A percentile compares a stretch with the other conserved stretches of the same genome.
phyloP scores from a whole-genome alignment of 2,329 filamentous ascomycete species.

The Alternaria solani region DNA sequence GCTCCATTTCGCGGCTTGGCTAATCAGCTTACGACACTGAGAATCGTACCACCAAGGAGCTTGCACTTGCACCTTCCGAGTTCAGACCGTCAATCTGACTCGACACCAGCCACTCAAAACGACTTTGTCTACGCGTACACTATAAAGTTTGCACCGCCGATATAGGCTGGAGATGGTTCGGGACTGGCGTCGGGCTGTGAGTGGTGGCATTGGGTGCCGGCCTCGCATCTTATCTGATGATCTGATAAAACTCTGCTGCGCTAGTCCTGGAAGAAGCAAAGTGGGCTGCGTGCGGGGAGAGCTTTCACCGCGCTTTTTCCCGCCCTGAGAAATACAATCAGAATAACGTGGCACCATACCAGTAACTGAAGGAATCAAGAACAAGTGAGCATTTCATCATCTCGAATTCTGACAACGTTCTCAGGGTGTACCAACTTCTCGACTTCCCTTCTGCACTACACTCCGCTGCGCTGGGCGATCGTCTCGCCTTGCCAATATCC shows the following conservation, averaged over 20 bases:
- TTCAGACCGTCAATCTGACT: background rate
- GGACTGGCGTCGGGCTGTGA: background rate
- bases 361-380: fast-evolving
- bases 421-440: background rate
- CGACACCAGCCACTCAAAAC: background rate
- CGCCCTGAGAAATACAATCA: background rate
- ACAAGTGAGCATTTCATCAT: background rate
- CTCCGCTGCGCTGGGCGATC: background rate
- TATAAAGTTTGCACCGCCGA: background rate
- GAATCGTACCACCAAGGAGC: background rate
- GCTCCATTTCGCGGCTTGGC: background rate
- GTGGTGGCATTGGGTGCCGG: conserved; percentile 8
- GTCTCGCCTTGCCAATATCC: background rate
- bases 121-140: background rate
- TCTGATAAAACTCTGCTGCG: conserved; percentile 19
- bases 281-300: background rate
- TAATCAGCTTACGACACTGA: background rate
- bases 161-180: conserved; percentile 12
- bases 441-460: background rate
- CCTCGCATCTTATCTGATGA: conserved; percentile 29
- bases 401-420: background rate
- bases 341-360: background rate
- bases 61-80: background rate
- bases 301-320: background rate
- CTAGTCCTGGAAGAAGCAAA: background rate